A percentile compares a stretch with the other conserved stretches of the same genome.
Evolutionary conservation across 768 basidiomycete species (phyloP).

Genomic region (Pisolithus microcarpus): DNA sequence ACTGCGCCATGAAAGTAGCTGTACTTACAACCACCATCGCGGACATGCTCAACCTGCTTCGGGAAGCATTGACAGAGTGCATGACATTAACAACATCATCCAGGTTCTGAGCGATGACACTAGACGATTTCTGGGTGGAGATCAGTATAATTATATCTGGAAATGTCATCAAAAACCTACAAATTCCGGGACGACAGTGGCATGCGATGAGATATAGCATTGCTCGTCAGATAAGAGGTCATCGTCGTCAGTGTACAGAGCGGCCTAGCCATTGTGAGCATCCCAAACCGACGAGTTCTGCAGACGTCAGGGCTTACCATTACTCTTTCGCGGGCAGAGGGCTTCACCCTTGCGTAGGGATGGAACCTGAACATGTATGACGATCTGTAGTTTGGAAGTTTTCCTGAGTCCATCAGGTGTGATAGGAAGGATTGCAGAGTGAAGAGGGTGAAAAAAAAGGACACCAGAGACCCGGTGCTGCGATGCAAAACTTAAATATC

Average conservation of each 20-base stretch:
- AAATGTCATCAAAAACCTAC: neutral
- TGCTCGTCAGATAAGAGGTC: neutral
- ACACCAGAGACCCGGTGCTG: neutral
- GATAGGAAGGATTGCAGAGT: neutral
- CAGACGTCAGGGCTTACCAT: neutral
- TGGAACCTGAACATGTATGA: slow-evolving; percentile 8
- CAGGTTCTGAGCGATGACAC: too few species aligned
- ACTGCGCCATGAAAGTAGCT: too few species aligned
- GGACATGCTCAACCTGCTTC: too few species aligned
- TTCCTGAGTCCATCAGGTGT: neutral
- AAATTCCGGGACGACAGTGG: neutral
- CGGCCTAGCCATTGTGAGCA: neutral
- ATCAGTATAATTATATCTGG: too few species aligned
- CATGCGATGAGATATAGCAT: neutral
- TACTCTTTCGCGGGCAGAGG: slow-evolving; percentile 2
- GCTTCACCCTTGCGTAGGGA: slow-evolving; percentile 7
- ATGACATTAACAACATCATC: too few species aligned
- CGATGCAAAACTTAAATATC: neutral
- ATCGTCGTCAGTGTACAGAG: neutral
- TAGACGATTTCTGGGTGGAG: too few species aligned
- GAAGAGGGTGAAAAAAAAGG: neutral
- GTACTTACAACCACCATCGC: too few species aligned
- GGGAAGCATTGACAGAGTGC: too few species aligned
- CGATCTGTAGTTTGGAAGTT: slow-evolving; percentile 6
- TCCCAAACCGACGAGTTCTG: too few species aligned